Percentiles rank a stretch among this genome's conserved stretches.
Evolutionary conservation across 2,329 filamentous ascomycete genomes (phyloP).

Genomic region (Blastomyces emzantsi): DNA sequence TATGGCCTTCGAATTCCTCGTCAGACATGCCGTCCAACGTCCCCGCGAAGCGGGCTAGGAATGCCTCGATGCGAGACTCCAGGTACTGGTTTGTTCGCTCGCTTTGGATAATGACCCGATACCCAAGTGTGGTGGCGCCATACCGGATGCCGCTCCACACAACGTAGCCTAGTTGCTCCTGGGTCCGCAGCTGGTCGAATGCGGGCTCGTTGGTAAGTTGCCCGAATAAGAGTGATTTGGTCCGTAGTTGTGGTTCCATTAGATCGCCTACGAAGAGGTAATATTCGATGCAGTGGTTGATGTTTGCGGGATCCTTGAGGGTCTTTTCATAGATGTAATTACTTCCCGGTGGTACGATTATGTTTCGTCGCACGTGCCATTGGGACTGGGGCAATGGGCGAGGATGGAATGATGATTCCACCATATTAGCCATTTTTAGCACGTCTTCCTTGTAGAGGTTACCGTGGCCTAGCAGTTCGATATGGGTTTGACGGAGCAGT

Average conservation of each 20-base stretch:
- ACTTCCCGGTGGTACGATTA: conserved; percentile 67
- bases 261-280: conserved; percentile 62
- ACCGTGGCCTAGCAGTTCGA: conserved; percentile 81
- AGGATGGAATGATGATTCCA: conserved; percentile 69
- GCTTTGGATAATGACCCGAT: conserved; percentile 87
- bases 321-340: conserved; percentile 77
- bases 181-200: conserved; percentile 90
- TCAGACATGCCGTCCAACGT: conserved; percentile 68
- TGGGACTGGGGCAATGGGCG: conserved; percentile 64
- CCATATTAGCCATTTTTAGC: conserved; percentile 69
- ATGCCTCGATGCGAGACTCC: conserved; percentile 77
- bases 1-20: conserved; percentile 80
- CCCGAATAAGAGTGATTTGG: conserved; percentile 70
- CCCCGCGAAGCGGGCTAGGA: conserved; percentile 59
- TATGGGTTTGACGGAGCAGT: conserved; percentile 70
- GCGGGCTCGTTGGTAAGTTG: conserved; percentile 90
- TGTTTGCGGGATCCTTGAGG: conserved; percentile 76
- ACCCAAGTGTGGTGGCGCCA: conserved; percentile 69
- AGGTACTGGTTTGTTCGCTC: conserved; percentile 77
- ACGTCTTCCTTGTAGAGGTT: conserved; percentile 94
- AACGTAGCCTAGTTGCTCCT: conserved; percentile 95
- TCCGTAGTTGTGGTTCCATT: conserved; percentile 59
- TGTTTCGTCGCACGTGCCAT: conserved; percentile 67
- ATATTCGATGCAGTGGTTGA: conserved; percentile 80
- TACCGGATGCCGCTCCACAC: conserved; percentile 73